phyloP scores from a whole-genome alignment of 1,284 basidiomycete species.

The Boletus hoseneyae region DNA sequence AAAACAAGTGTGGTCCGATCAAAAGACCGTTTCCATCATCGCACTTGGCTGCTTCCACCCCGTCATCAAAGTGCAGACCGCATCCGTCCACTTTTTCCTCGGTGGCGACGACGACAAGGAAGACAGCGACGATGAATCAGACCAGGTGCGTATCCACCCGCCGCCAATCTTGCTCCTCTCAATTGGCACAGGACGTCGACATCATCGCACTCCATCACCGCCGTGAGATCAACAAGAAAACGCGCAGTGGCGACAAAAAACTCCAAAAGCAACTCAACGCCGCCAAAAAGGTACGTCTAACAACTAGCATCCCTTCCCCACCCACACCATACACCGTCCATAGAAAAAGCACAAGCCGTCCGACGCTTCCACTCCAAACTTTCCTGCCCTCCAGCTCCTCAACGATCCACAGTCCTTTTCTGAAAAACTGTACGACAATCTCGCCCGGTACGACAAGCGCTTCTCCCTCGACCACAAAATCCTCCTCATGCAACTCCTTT shows the following conservation, averaged over 20 bases:
- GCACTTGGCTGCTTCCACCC: conserved; percentile 94
- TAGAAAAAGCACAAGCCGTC: conserved; percentile 62
- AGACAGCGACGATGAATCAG: conserved; percentile 70
- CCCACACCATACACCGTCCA: not conserved
- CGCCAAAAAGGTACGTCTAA: conserved; percentile 59
- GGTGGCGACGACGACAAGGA: conserved; percentile 73
- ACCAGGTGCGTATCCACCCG: conserved; percentile 44
- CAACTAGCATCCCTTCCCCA: not conserved
- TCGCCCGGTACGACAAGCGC: conserved; percentile 87
- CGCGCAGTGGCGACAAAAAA: conserved; percentile 75
- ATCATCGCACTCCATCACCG: conserved; percentile 77
- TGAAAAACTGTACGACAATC: conserved; percentile 89
- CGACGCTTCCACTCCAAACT: conserved; percentile 61
- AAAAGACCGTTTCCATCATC: conserved; percentile 92
- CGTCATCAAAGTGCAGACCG: conserved; percentile 91
- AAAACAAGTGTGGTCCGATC: conserved; percentile 92
- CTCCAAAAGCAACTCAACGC: conserved; percentile 67
- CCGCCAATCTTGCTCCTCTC: conserved; percentile 1
- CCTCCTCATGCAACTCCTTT: conserved; percentile 94
- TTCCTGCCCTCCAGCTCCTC: conserved; percentile 90
- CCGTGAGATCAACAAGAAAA: conserved; percentile 87
- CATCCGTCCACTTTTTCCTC: conserved; percentile 97
- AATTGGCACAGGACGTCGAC: conserved; percentile 50
- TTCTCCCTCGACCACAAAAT: conserved; percentile 97
- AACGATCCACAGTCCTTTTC: conserved; percentile 96